A percentile compares a stretch with the other conserved stretches of the same genome.
Evolutionary conservation across 371 early-diverging fungal genomes (phyloP).

Genomic region (Mortierella sp.): DNA sequence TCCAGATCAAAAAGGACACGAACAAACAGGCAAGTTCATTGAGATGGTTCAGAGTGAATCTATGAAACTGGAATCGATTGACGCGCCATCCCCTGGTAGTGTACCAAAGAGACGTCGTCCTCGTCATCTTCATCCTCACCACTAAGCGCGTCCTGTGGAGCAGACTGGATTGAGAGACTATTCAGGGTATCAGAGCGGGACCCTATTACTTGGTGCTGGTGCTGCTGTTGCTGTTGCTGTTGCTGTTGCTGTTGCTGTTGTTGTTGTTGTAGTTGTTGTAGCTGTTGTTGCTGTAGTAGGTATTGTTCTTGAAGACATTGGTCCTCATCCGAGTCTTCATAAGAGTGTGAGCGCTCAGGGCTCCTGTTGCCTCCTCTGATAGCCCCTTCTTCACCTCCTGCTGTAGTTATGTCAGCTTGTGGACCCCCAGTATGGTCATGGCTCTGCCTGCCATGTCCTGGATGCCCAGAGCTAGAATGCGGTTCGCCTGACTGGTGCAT

Average conservation of each 20-base stretch:
- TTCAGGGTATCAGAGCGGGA: conserved; percentile 27
- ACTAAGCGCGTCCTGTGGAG: conserved; percentile 2
- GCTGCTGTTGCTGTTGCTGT: conserved; percentile 11
- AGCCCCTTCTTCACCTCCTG: conserved; percentile 13
- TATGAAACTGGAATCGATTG: conserved; percentile 29
- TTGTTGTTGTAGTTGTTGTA: conserved; percentile 6
- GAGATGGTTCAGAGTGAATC: background rate
- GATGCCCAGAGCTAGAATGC: too few relatives aligned
- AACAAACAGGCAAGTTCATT: background rate
- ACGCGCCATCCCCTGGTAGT: conserved; percentile 41
- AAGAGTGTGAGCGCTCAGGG: conserved; percentile 17
- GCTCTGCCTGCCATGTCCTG: too few relatives aligned
- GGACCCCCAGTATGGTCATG: too few relatives aligned
- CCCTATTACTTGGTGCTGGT: conserved; percentile 6
- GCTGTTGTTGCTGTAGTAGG: conserved; percentile 1
- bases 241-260: background rate
- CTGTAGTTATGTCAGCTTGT: too few relatives aligned
- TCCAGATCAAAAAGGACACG: conserved; percentile 6
- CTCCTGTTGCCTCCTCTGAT: conserved; percentile 2
- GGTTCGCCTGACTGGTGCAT: too few relatives aligned
- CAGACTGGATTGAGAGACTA: conserved; percentile 17
- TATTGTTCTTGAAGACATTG: conserved; percentile 4
- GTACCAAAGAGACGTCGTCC: conserved; percentile 66
- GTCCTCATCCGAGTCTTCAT: conserved; percentile 24
- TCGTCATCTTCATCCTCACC: conserved; percentile 58